These are phyloP conservation scores for Lolium rigidum DNA, from an alignment of 176 grass and related monocot species.

Conservation along the genomic window DNA sequence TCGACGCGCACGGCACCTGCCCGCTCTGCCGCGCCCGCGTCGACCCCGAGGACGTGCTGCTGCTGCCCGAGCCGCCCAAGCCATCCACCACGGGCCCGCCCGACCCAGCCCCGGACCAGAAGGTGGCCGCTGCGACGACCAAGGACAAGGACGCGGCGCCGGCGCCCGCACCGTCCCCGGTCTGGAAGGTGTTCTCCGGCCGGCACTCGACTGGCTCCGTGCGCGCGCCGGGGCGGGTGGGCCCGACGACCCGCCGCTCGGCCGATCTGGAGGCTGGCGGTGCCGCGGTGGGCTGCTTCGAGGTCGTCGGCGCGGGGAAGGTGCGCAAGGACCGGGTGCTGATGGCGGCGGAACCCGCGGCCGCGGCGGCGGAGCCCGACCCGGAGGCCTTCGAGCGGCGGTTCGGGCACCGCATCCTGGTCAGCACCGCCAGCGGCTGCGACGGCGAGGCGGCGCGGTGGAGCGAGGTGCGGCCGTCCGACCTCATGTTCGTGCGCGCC, in stretches of 20 bases:
- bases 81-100: conserved; percentile 43
- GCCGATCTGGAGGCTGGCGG: conserved; percentile 36
- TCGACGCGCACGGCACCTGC: conserved; percentile 94
- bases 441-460: conserved; percentile 67
- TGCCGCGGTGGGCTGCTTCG: conserved; percentile 49
- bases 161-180: background rate
- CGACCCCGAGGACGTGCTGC: conserved; percentile 87
- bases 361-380: conserved; percentile 60
- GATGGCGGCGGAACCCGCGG: conserved; percentile 58
- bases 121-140: no score
- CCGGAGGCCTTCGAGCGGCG: conserved; percentile 75
- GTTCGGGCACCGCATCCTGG: conserved; percentile 84
- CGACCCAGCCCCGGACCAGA: conserved; percentile 38
- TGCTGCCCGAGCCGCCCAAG: conserved; percentile 65
- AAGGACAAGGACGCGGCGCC: background rate
- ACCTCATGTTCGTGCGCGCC: conserved; percentile 85
- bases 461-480: conserved; percentile 83
- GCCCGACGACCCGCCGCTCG: conserved; percentile 42
- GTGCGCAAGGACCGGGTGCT: conserved; percentile 75
- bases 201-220: conserved; percentile 77
- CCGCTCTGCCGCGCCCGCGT: conserved; percentile 94
- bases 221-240: conserved; percentile 26
- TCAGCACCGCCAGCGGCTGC: conserved; percentile 54
- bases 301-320: conserved; percentile 31
- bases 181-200: background rate